Evolutionary conservation across 345 rosid genomes (phyloP).

Genomic region (Gossypium thurberi): DNA sequence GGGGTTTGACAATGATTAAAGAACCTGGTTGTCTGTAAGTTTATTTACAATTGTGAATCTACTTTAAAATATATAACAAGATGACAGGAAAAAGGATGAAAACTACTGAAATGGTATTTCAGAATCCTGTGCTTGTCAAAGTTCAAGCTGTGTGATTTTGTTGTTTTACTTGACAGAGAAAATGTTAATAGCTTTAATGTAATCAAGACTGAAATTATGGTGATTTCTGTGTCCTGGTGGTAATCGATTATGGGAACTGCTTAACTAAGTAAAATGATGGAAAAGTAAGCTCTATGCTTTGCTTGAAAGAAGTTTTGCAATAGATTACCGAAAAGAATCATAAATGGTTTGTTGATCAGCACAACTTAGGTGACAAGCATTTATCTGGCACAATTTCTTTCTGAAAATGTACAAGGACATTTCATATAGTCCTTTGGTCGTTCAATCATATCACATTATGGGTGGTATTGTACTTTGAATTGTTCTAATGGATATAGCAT

Average conservation of each 20-base stretch:
- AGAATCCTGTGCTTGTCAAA: background rate
- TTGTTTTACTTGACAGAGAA: background rate
- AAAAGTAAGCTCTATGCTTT: background rate
- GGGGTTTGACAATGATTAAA: background rate
- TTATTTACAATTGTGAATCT: background rate
- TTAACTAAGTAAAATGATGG: background rate
- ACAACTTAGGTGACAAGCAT: background rate
- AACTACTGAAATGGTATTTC: background rate
- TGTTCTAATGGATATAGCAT: background rate
- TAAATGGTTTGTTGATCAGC: background rate
- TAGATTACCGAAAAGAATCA: background rate
- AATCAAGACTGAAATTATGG: background rate
- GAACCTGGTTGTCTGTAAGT: background rate
- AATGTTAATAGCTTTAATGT: background rate
- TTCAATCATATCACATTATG: background rate
- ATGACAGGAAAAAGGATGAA: background rate
- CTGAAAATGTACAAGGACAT: background rate
- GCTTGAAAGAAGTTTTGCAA: background rate
- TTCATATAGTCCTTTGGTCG: background rate
- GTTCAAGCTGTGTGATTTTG: background rate
- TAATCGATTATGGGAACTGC: background rate
- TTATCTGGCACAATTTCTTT: background rate
- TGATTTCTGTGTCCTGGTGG: background rate
- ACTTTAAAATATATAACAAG: background rate
- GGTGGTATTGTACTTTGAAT: background rate